Base-by-base conservation (phyloP, 306 rosid genomes). In the Vicia faba region DNA sequence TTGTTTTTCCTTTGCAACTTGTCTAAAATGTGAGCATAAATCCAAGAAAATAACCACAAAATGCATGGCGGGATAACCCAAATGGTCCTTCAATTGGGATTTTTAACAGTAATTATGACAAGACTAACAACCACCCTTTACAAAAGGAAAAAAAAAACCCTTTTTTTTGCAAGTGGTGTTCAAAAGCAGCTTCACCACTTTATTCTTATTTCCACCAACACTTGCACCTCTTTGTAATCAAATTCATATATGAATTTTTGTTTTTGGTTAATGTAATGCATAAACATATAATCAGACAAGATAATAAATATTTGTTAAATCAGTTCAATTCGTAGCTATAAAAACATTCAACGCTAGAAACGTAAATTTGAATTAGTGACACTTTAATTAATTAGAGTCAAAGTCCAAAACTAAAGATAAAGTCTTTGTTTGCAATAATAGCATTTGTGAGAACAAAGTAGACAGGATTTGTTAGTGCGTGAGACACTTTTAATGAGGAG, bases 121-220 rank as follows among this genome's bases (percentile, higher is more conserved):
- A 76, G 85, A 79, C 75, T 39, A 75, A 73, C 78, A n/a, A n/a
- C n/a, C n/a, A n/a, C n/a, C n/a, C n/a, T n/a, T n/a, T n/a, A n/a
- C n/a, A n/a, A n/a, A n/a, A n/a, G n/a, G n/a, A n/a, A n/a, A n/a
- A n/a, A n/a, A n/a, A n/a, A n/a, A n/a, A n/a, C n/a, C n/a, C n/a
- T n/a, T n/a, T n/a, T n/a, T n/a, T n/a, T n/a, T n/a, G n/a, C n/a
- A n/a, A n/a, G n/a, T n/a, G n/a, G n/a, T n/a, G n/a, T n/a, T n/a
- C 80, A 20, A 20, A 20, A 20, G 87, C 71, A 75, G 7, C 53
- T 62, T 57, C 3, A 5, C 67, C 74, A 69, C 92, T 84, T 84
- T 87, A 87, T 84, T 80, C 89, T 79, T 68, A 74, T 74, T 80
- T 75, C 80, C 76, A 69, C 75, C 68, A 75, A 54, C 71, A 63